Evolutionary conservation across 2,329 filamentous ascomycete genomes (phyloP).

Genomic region (Xylogone sp.): DNA sequence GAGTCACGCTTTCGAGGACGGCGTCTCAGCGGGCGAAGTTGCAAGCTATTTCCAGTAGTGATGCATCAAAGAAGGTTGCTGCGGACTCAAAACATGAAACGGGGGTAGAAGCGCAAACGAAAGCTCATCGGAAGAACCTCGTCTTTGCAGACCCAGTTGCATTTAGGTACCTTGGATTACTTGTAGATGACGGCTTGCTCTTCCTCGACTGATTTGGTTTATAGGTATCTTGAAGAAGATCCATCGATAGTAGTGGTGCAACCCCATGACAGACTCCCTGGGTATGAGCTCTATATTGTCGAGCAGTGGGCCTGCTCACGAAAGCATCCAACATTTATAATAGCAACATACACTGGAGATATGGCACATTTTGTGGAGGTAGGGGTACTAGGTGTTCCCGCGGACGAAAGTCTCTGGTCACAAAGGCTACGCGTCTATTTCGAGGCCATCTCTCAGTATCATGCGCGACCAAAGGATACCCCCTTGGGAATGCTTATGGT

Average conservation of each 20-base stretch:
- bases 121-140: conserved; percentile 45
- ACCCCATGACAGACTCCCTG: conserved; percentile 64
- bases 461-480: conserved; percentile 81
- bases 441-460: conserved; percentile 77
- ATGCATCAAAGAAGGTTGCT: not conserved
- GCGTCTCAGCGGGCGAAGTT: conserved; percentile 16
- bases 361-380: conserved; percentile 73
- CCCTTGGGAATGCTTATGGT: conserved; percentile 83
- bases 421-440: conserved; percentile 78
- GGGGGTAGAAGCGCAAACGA: not conserved
- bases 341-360: conserved; percentile 91
- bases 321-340: conserved; percentile 83
- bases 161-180: conserved; percentile 38
- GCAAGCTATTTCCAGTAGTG: conserved; percentile 10
- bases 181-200: not conserved
- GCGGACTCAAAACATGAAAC: not conserved
- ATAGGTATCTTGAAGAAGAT: conserved; percentile 81
- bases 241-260: conserved; percentile 70
- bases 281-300: conserved; percentile 91
- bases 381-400: conserved; percentile 76
- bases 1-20: conserved; percentile 22
- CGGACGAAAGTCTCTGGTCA: conserved; percentile 77
- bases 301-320: conserved; percentile 98
- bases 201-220: conserved; percentile 3
- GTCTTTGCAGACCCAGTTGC: conserved; percentile 65